Base-by-base conservation (phyloP, 1,139 yeast genomes). In the Yamadazyma epiphylla region DNA sequence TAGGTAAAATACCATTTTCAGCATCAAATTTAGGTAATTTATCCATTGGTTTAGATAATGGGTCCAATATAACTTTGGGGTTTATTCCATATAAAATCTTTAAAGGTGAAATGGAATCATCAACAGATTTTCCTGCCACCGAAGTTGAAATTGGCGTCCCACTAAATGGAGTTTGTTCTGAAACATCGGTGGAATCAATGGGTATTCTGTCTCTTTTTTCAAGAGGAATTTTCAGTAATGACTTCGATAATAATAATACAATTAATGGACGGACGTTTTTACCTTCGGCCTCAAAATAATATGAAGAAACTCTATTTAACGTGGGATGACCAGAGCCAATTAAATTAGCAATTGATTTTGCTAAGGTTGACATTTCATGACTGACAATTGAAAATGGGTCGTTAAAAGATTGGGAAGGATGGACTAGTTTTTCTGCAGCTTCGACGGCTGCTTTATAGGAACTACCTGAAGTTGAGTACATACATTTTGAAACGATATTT, bases 311-410 rank as follows among this genome's bases (percentile, higher is more conserved):
- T 45, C 94, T 70, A 57, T 89, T 88, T 36, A 91, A 68, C 5
- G 94, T 81, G 1, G 97, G 96, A 51, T 89, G 96, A 5, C 95
- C 95, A 0, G 95, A 82, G 1, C 97, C 96, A 36, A 91, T 80
- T 36, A 91, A 69, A 19, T 72, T 65, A 28, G 95, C 94, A 39
- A 91, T 94, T 49, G 88, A 87, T 51, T 77, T 77, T 19, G 96
- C 96, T 48, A 91, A 62, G 25, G 77, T 79, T 13, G 91, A 81
- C 98, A 91, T 91, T 52, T 91, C 98, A 46, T 84, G 83, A 27
- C 95, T 82, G n/a, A 91, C 98, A 30, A 89, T 74, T 10, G 94
- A 80, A 39, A 91, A 78, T 8, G 98, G 98, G 55, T 91, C 96
- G 35, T 56, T 55, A 45, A 66, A 64, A 26, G 70, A 67, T 30